Percentiles rank a stretch among this genome's conserved stretches.
Evolutionary conservation across 2,329 filamentous ascomycete species (phyloP).

Genomic region (Exserohilum rostratum): DNA sequence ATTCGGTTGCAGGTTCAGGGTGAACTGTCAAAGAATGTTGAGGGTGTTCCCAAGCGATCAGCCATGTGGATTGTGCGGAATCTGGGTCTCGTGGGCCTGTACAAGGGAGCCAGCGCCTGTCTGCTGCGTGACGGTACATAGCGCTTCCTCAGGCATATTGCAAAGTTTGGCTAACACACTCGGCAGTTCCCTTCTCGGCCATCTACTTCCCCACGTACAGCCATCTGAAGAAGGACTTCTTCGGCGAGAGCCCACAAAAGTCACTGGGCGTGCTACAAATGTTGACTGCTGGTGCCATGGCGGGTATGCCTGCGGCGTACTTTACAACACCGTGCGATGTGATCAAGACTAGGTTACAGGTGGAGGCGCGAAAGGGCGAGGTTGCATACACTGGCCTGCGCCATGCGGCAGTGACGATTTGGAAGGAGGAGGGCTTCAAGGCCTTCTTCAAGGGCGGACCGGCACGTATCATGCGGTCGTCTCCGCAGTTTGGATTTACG

Average conservation of each 20-base stretch:
- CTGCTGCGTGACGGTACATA: constrained; percentile 74
- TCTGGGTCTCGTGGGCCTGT: constrained; percentile 89
- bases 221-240: constrained; percentile 91
- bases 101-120: constrained; percentile 95
- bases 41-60: constrained; percentile 82
- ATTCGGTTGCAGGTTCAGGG: constrained; percentile 97
- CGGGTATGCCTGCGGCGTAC: constrained; percentile 68
- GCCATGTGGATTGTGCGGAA: constrained; percentile 98
- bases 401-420: constrained; percentile 83
- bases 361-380: constrained; percentile 96
- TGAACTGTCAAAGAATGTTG: constrained; percentile 86
- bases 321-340: constrained; percentile 97
- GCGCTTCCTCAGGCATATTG: neutral
- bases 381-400: constrained; percentile 83
- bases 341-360: constrained; percentile 98
- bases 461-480: constrained; percentile 91
- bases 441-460: constrained; percentile 99
- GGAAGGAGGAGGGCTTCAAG: constrained; percentile 87
- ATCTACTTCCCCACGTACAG: constrained; percentile 99
- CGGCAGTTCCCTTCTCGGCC: constrained; percentile 84
- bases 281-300: constrained; percentile 89
- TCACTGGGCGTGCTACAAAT: constrained; percentile 90
- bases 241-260: constrained; percentile 85
- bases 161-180: constrained; percentile 16
- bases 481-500: constrained; percentile 97